Base-by-base conservation (phyloP, 441 rosid species). In the Euphorbia corollata region DNA sequence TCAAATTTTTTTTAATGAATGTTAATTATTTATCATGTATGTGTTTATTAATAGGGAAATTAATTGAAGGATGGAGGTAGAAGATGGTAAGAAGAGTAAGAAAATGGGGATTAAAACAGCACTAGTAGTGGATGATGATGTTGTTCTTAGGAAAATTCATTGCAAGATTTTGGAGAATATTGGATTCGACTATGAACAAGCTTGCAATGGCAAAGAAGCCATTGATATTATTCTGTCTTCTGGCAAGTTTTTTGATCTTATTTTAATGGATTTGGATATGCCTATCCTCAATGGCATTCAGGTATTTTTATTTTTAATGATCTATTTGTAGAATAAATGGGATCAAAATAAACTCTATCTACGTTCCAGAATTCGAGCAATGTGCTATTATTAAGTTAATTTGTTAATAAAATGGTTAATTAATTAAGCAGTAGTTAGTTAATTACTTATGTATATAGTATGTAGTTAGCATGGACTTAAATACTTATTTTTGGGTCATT, bases 211-310 rank as follows among this genome's bases (percentile, higher is more conserved):
- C 8, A 79, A 88, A 69, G 92, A 90, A 80, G 97, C 96, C 1
- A 77, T 92, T 1, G 93, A 87, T 5, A 36, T 27, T 1, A 70
- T 81, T 34, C 87, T 85, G 65, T 76, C 68, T 20, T 80, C 89
- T 0, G 97, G 92, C 9, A 78, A 73, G 53, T 70, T 20, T 48
- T 92, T 90, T 65, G 91, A 88, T 67, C 83, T 92, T 48, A 85
- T 92, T 70, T 78, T 92, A 56, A 90, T 92, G 98, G 98, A 90
- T 65, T 77, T 81, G 82, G 97, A 87, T n/a, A 88, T 90, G 98
- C 97, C 97, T 12, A 18, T 88, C 71, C 84, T 90, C 96, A 85
- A 92, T 56, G 97, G 96, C 73, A 77, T 86, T 57, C 82, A 86
- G 94, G 95, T 88, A 81, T 1, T 0, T 20, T 5, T 20, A 19